Conservation (phyloP, 2,329 filamentous ascomycete species). For the Trichoderma sp. region DNA sequence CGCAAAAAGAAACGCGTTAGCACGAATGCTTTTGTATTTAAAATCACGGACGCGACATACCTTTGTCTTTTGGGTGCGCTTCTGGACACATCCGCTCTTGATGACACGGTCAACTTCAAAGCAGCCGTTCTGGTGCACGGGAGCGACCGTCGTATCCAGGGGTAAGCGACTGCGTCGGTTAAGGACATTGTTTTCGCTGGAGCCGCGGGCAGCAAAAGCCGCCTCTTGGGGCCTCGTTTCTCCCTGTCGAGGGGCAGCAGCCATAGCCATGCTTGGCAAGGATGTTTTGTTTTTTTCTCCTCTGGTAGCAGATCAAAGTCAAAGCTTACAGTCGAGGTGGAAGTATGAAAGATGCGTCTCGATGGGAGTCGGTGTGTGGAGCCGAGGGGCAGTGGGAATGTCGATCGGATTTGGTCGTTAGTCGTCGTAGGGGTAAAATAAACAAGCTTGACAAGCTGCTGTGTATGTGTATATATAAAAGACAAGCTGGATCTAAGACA, state of each 20-base stretch:
- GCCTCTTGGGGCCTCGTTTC: conserved; percentile 12
- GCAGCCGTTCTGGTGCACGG: conserved; percentile 89
- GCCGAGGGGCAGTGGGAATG: conserved; percentile 13
- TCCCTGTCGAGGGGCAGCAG: conserved; percentile 12
- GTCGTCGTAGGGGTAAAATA: neutral
- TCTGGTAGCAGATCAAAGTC: neutral
- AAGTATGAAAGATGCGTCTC: neutral
- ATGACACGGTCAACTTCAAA: conserved; percentile 95
- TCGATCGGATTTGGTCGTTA: conserved; percentile 1
- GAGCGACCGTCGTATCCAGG: conserved; percentile 15
- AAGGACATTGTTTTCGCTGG: conserved; percentile 10
- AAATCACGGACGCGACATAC: conserved; percentile 44
- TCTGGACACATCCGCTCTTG: conserved; percentile 82
- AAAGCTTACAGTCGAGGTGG: neutral
- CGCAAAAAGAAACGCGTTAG: conserved; percentile 24
- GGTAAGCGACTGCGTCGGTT: conserved; percentile 18
- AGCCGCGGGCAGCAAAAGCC: neutral
- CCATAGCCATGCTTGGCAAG: conserved; percentile 15
- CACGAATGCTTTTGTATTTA: neutral
- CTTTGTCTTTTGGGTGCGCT: conserved; percentile 92
- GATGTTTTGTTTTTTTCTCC: neutral
- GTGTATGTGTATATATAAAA: neutral
- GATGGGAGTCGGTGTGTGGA: conserved; percentile 13
- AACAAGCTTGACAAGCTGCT: neutral
- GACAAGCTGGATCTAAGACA: neutral